Base-by-base conservation (phyloP, 805 yeast genomes). In the Kluyveromyces siamensis region DNA sequence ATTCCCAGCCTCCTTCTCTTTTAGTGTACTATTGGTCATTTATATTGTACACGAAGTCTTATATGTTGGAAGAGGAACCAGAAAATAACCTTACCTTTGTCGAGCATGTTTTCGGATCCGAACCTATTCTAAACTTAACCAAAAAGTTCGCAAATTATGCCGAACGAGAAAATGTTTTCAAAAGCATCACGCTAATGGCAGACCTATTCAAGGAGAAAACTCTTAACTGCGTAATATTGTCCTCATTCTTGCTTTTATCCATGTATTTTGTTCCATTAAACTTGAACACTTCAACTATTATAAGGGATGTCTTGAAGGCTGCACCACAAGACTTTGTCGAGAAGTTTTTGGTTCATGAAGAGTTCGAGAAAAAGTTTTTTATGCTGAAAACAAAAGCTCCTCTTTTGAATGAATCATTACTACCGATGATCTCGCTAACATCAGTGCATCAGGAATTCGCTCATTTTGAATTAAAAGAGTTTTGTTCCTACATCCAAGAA, bases 371-470 rank as follows among this genome's bases (percentile, higher is more conserved):
- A 37, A 58, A 67, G 39, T 54, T 71, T 3, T 52, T 56, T 7
- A 35, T 87, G 27, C 67, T 87, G 1, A 73, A 83, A 52, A 83
- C 93, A 0, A 88, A 90, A 58, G 76, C 87, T 52, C 98, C 98
- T 0, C 60, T 74, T 2, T 58, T 67, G n/a, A 50, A 60, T 8
- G 71, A 74, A 36, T 66, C 80, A 1, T 62, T 87, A 16, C 62
- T 74, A 1, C 82, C 91, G 1, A 80, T 82, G 50, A 64, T 88
- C 38, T 73, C 79, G 47, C 55, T 87, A 11, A 71, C 83, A 13
- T 70, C 83, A 9, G 74, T 81, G 27, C 84, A 85, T 55, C 80
- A 84, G 0, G 76, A 76, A 37, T 77, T 83, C 57, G 93, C 95
- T 0, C 70, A 76, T 50, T 77, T 75, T 48, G 86, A 84, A 52